Conservation (phyloP, 2,329 filamentous ascomycete species). For the Elsinoe necatrix region DNA sequence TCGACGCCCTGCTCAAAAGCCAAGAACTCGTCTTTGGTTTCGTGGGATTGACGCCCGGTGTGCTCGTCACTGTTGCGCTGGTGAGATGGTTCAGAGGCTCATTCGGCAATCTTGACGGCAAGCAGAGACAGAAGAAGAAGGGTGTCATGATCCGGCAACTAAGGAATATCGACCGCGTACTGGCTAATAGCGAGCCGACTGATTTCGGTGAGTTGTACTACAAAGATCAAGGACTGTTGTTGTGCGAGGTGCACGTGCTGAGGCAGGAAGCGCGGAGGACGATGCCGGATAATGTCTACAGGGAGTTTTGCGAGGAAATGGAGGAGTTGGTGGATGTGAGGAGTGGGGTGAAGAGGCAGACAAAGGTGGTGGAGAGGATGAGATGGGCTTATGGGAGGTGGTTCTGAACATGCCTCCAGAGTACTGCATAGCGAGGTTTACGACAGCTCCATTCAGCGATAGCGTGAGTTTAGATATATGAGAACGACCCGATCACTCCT, state of each 20-base stretch:
- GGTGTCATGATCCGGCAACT: constrained; percentile 68
- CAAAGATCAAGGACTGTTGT: constrained; percentile 81
- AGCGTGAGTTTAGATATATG: too few species aligned
- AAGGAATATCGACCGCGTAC: constrained; percentile 72
- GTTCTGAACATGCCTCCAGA: constrained; percentile 30
- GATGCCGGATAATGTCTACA: constrained; percentile 65
- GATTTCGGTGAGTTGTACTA: constrained; percentile 72
- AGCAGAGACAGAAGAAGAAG: constrained; percentile 55
- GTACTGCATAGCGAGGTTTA: background rate
- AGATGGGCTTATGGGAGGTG: constrained; percentile 84
- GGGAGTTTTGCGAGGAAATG: constrained; percentile 82
- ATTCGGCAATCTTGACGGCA: constrained; percentile 63
- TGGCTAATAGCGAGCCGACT: constrained; percentile 46
- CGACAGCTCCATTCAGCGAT: background rate
- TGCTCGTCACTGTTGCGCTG: constrained; percentile 74
- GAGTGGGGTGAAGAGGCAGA: constrained; percentile 68
- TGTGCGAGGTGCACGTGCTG: constrained; percentile 83
- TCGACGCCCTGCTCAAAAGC: constrained; percentile 87
- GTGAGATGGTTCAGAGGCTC: constrained; percentile 61
- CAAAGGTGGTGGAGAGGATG: constrained; percentile 71
- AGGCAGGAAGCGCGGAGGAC: constrained; percentile 58
- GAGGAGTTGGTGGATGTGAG: constrained; percentile 74
- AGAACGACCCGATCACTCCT: too few species aligned
- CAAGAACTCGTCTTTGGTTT: constrained; percentile 98
- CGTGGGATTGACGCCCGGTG: constrained; percentile 81